These are phyloP conservation scores for Ulota crispa DNA, from an alignment of 225 moss, liverwort and hornwort species.

Conservation along the genomic window DNA sequence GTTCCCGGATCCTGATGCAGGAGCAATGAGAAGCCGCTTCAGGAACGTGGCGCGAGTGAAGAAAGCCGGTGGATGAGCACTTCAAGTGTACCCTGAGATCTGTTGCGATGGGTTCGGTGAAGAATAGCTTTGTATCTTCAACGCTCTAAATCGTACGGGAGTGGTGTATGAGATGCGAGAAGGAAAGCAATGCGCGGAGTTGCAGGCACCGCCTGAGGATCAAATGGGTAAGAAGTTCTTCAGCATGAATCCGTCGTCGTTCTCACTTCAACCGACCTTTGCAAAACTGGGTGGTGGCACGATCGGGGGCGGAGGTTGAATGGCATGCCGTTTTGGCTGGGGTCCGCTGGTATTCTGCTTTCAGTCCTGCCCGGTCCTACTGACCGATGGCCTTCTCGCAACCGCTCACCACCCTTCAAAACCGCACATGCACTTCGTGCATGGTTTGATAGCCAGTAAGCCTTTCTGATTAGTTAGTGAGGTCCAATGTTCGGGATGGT, in stretches of 20 bases:
- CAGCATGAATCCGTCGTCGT: conserved; percentile 5
- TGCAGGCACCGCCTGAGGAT: not conserved
- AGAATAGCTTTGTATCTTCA: conserved; percentile 32
- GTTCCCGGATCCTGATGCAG: not conserved
- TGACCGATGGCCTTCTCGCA: too few relatives aligned
- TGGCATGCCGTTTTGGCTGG: too few relatives aligned
- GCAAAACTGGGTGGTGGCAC: too few relatives aligned
- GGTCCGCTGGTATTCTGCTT: too few relatives aligned
- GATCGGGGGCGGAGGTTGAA: too few relatives aligned
- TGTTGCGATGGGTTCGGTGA: conserved; percentile 10
- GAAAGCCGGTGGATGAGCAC: conserved; percentile 19
- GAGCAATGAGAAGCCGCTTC: not conserved
- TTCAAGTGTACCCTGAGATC: conserved; percentile 27
- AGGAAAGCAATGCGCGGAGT: not conserved
- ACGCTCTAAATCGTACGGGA: conserved; percentile 26
- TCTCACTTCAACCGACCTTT: conserved; percentile 2
- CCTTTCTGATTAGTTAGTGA: too few relatives aligned
- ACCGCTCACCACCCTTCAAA: too few relatives aligned
- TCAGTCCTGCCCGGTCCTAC: too few relatives aligned
- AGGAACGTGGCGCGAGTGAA: not conserved
- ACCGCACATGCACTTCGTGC: too few relatives aligned
- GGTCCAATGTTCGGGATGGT: too few relatives aligned
- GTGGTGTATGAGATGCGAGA: conserved; percentile 17
- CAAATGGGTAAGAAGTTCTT: not conserved
- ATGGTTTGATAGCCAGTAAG: too few relatives aligned